Conservation (phyloP, 345 rosid species). For the Brassica nigra region DNA sequence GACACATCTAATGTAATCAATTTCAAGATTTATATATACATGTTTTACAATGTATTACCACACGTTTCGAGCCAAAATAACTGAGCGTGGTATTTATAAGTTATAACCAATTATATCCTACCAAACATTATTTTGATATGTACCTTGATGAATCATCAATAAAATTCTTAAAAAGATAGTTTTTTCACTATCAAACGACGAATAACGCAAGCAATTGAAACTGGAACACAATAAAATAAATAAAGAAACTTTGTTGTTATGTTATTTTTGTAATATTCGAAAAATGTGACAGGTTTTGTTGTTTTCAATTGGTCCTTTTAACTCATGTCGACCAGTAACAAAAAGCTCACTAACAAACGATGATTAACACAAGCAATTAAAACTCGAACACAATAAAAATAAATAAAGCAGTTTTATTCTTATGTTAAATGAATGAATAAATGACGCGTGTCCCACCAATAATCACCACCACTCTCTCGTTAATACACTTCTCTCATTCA, state of each 20-base stretch:
- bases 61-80: slow-evolving; percentile 8
- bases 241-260: not conserved
- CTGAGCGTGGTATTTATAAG: not conserved
- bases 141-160: not conserved
- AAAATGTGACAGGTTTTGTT: not conserved
- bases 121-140: slow-evolving; percentile 5
- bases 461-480: slow-evolving; percentile 26
- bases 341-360: slow-evolving; percentile 23
- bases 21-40: slow-evolving; percentile 2
- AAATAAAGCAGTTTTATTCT: slow-evolving; percentile 21
- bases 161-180: not conserved
- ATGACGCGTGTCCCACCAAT: slow-evolving; percentile 37
- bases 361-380: slow-evolving; percentile 10
- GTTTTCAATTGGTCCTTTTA: not conserved
- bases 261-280: not conserved
- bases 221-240: not conserved
- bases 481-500: slow-evolving; percentile 1
- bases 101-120: not conserved
- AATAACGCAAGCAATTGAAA: not conserved
- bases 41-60: slow-evolving; percentile 1
- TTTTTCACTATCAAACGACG: slow-evolving; percentile 9
- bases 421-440: slow-evolving; percentile 4
- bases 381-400: slow-evolving; percentile 8
- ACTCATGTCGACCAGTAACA: slow-evolving; percentile 17
- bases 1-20: not conserved